Conservation (phyloP, 2,329 filamentous ascomycete species). For the Chaetomium strumarium region DNA sequence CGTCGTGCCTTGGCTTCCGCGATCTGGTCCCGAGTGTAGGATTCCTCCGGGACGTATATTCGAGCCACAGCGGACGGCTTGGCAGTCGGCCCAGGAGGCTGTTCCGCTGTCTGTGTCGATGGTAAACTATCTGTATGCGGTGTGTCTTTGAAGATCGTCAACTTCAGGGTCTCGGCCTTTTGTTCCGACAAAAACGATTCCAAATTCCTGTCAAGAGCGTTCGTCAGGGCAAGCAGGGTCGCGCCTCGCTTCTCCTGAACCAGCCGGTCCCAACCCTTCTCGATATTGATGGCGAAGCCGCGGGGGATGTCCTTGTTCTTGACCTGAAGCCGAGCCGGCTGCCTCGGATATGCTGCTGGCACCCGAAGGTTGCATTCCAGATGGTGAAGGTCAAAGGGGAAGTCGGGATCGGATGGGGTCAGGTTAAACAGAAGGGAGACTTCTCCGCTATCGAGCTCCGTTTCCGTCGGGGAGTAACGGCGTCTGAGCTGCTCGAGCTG, state of each 20-base stretch:
- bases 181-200: conserved; percentile 64
- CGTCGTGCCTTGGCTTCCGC: conserved; percentile 56
- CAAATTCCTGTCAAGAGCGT: conserved; percentile 65
- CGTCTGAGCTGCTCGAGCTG: conserved; percentile 67
- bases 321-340: conserved; percentile 54
- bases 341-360: conserved; percentile 56
- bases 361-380: conserved; percentile 64
- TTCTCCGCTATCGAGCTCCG: conserved; percentile 39
- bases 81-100: background rate
- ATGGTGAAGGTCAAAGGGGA: conserved; percentile 68
- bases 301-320: conserved; percentile 47
- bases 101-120: background rate
- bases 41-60: conserved; percentile 39
- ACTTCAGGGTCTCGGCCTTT: conserved; percentile 66
- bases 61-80: conserved; percentile 7
- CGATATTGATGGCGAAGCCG: conserved; percentile 69
- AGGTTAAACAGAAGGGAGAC: conserved; percentile 60
- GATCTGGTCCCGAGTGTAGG: conserved; percentile 55
- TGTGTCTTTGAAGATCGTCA: conserved; percentile 56
- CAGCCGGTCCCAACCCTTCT: conserved; percentile 64
- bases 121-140: conserved; percentile 36
- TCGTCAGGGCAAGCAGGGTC: conserved; percentile 61
- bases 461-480: conserved; percentile 52
- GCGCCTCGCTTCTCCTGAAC: conserved; percentile 47
- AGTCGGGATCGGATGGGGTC: conserved; percentile 73